Evolutionary conservation across 2,329 filamentous ascomycete genomes (phyloP), one percentile per base, ranked within the genome.

Genomic region (Fusarium illudens): DNA sequence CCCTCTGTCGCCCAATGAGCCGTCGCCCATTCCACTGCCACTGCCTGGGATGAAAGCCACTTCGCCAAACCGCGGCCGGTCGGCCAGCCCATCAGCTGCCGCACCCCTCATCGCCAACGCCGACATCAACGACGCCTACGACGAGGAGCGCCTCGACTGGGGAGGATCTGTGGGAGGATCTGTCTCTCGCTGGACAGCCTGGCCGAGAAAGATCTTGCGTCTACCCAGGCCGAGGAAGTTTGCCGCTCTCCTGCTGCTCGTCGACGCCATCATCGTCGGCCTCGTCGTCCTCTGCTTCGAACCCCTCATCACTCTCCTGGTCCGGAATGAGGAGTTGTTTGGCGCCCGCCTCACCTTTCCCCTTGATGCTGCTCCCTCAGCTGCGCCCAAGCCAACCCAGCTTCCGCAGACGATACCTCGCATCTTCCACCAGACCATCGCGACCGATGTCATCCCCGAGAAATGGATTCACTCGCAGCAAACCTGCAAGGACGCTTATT

Each of bases 391-490:
- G 15, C 90, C 90, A 76, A 87, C 85, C 73, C 91, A 92, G 75
- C 86, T 89, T 73, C 91, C 92, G 74, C 86, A 89, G 60, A 87
- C 84, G 60, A 89, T 93, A 50, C 91, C 91, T 53, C 91, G 90
- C 78, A 92, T 93, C 73, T 90, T 93, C 37, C 90, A 93, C 79
- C 90, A 92, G 75, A 92, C 90, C 6, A 91, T 90, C 77, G 86
- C 86, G 73, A 92, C 92, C 75, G 86, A 89, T 58, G 87, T 84
- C 42, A 88, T 93, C 36, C 91, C 91, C 0, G 81, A 80, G 46
- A 85, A 89, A 55, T 93, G 91, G 91, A 79, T 83, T 60, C 84
- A 83, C 10, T 84, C 90, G 30, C 89, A 92, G 70, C 81, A 88
- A 78, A 89, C 84, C 71, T 93, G 91, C 79, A 80, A 89, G 57